Evolutionary conservation across 805 yeast genomes (phyloP).

Genomic region (Ogataea pini): DNA sequence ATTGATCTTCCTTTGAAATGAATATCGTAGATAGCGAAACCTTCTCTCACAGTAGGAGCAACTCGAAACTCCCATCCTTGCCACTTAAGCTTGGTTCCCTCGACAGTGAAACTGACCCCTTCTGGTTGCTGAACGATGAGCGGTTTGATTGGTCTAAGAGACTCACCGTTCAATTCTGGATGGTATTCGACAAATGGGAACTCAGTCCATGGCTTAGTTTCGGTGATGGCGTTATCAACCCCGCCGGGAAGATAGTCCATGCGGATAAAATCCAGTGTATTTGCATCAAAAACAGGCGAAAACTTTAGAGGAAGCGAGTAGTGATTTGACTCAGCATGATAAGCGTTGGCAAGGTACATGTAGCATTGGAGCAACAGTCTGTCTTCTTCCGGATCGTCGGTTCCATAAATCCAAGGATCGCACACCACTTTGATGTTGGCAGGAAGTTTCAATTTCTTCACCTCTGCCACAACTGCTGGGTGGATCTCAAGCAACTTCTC

Average conservation of each 20-base stretch:
- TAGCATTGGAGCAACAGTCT: slow-evolving; percentile 69
- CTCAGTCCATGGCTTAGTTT: slow-evolving; percentile 61
- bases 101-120: slow-evolving; percentile 68
- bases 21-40: slow-evolving; percentile 72
- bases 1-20: slow-evolving; percentile 74
- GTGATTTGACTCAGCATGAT: slow-evolving; percentile 72
- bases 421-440: slow-evolving; percentile 51
- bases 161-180: slow-evolving; percentile 65
- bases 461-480: slow-evolving; percentile 64
- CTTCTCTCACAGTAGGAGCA: slow-evolving; percentile 72
- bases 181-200: slow-evolving; percentile 70
- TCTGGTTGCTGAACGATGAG: slow-evolving; percentile 73
- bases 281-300: slow-evolving; percentile 70
- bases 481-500: slow-evolving; percentile 54
- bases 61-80: slow-evolving; percentile 84
- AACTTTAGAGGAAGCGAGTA: slow-evolving; percentile 74
- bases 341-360: slow-evolving; percentile 68
- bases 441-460: slow-evolving; percentile 67
- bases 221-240: slow-evolving; percentile 53
- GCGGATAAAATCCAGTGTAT: slow-evolving; percentile 61
- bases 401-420: slow-evolving; percentile 89
- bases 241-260: slow-evolving; percentile 78
- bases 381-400: slow-evolving; percentile 54
- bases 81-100: slow-evolving; percentile 70
- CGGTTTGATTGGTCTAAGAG: slow-evolving; percentile 64